Percentiles rank a stretch among this genome's conserved stretches.
Conservation (phyloP, 345 rosid genomes). For the Nasturtium officinale region DNA sequence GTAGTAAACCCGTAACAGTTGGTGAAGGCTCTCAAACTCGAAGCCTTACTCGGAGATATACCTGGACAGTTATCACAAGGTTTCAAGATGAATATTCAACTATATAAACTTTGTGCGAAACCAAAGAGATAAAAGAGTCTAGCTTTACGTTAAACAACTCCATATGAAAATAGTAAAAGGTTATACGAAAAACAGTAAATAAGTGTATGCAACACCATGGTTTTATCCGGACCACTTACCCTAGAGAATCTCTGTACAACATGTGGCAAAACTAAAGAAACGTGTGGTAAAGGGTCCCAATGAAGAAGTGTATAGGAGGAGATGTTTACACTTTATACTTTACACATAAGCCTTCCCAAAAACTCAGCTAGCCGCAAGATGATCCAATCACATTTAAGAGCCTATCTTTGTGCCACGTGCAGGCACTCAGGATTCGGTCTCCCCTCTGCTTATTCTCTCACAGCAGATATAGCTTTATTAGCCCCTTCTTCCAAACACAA, state of each 20-base stretch:
- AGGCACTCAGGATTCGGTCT: slow-evolving; percentile 44
- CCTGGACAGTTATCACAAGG: slow-evolving; percentile 24
- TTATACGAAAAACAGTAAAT: slow-evolving; percentile 12
- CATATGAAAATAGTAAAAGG: slow-evolving; percentile 26
- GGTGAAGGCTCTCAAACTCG: background rate
- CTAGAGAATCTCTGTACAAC: slow-evolving; percentile 16
- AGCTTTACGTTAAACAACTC: background rate
- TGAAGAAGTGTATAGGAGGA: background rate
- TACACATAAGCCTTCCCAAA: slow-evolving; percentile 42
- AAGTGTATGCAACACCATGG: slow-evolving; percentile 6
- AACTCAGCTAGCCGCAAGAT: slow-evolving; percentile 55
- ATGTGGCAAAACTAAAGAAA: slow-evolving; percentile 29
- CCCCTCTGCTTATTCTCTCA: slow-evolving; percentile 36
- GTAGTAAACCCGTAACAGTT: background rate
- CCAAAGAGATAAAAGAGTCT: slow-evolving; percentile 6
- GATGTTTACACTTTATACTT: slow-evolving; percentile 16
- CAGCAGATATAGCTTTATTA: slow-evolving; percentile 30
- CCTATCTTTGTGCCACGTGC: slow-evolving; percentile 53
- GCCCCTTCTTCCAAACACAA: slow-evolving; percentile 31
- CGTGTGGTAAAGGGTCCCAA: slow-evolving; percentile 25
- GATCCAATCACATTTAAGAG: slow-evolving; percentile 36
- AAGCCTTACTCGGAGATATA: slow-evolving; percentile 17
- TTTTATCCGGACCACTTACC: slow-evolving; percentile 21
- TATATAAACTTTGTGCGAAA: background rate
- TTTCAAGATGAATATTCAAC: slow-evolving; percentile 31